Evolutionary conservation across 345 rosid species (phyloP).

Genomic region (Chamaenerion angustifolium): DNA sequence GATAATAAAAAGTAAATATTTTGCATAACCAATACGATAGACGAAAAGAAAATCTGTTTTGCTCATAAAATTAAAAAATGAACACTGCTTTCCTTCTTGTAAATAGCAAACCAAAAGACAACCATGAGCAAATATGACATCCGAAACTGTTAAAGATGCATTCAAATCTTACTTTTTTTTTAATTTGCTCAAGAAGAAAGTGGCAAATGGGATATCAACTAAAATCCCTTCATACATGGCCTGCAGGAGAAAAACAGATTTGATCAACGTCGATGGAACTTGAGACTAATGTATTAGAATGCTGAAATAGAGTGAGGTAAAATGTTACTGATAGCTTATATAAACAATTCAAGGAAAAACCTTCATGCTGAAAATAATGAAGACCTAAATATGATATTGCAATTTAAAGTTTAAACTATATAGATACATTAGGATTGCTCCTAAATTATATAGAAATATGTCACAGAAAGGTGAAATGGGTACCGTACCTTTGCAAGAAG

Average conservation of each 20-base stretch:
- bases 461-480: not conserved
- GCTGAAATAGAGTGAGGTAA: not conserved
- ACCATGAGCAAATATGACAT: too few relatives aligned
- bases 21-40: not conserved
- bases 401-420: too few relatives aligned
- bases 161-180: slow-evolving; percentile 59
- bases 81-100: not conserved
- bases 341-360: not conserved
- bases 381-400: too few relatives aligned
- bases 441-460: too few relatives aligned
- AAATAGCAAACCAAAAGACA: too few relatives aligned
- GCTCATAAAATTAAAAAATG: not conserved
- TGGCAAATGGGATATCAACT: slow-evolving; percentile 95
- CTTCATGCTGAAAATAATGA: too few relatives aligned
- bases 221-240: slow-evolving; percentile 99
- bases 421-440: too few relatives aligned
- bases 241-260: slow-evolving; percentile 29
- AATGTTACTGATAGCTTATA: not conserved
- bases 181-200: slow-evolving; percentile 97
- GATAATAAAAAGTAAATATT: slow-evolving; percentile 1
- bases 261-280: not conserved
- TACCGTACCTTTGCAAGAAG: slow-evolving; percentile 73
- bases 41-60: not conserved
- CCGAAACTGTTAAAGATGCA: not conserved
- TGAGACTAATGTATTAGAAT: not conserved